Conservation (phyloP, 1,284 basidiomycete genomes). For the Ceratobasidium sp. region DNA sequence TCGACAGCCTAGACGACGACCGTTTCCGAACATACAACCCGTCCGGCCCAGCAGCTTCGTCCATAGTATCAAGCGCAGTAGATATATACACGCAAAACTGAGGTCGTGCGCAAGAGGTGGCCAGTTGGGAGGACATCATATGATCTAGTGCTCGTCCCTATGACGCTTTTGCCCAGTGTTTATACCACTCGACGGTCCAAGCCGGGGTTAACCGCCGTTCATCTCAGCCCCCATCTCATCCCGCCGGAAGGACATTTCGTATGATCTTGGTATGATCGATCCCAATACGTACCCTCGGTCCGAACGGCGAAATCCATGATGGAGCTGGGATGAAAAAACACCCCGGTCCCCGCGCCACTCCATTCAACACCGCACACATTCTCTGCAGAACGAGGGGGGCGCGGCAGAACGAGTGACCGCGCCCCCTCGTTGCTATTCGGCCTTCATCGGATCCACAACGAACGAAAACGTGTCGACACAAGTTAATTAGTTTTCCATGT, state of each 20-base stretch:
- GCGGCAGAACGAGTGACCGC: too few relatives aligned
- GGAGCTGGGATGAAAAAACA: not conserved
- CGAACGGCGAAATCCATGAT: not conserved
- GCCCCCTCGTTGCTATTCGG: not conserved
- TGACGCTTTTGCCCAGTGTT: too few relatives aligned
- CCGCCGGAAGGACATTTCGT: constrained; percentile 16
- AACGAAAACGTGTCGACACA: not conserved
- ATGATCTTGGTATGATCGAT: constrained; percentile 8
- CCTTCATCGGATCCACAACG: constrained; percentile 15
- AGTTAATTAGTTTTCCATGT: not conserved
- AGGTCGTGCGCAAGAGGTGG: not conserved
- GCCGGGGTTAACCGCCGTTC: too few relatives aligned
- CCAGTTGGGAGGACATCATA: too few relatives aligned
- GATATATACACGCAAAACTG: not conserved
- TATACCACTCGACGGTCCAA: too few relatives aligned
- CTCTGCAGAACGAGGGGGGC: not conserved
- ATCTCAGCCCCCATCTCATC: too few relatives aligned
- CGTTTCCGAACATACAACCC: not conserved
- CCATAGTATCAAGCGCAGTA: not conserved
- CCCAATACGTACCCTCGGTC: not conserved
- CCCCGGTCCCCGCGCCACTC: not conserved
- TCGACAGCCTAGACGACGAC: not conserved
- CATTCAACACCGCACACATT: not conserved
- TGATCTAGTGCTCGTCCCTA: too few relatives aligned
- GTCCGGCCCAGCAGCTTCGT: not conserved